Percentiles rank a stretch among this genome's conserved stretches.
Evolutionary conservation across 768 basidiomycete genomes (phyloP).

Genomic region (Cyclocybe aegerita): DNA sequence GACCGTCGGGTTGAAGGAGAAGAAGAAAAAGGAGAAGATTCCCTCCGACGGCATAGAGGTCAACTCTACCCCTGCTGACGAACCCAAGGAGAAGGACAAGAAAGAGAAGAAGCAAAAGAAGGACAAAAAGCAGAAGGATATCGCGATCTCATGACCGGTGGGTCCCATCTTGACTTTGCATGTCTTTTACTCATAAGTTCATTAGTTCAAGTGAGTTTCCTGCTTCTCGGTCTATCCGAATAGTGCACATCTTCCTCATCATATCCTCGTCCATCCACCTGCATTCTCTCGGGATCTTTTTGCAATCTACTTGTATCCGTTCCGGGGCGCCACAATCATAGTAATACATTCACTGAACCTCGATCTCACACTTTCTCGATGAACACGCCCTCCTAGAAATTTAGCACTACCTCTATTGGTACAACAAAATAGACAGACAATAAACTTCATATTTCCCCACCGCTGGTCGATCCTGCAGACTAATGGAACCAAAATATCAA

Average conservation of each 20-base stretch:
- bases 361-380: no score
- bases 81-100: slow-evolving; percentile 15
- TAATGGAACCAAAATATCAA: background rate
- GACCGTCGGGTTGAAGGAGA: slow-evolving; percentile 14
- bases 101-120: slow-evolving; percentile 19
- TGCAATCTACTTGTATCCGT: no score
- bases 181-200: background rate
- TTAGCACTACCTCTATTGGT: no score
- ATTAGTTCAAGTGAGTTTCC: background rate
- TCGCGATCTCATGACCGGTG: slow-evolving; percentile 13
- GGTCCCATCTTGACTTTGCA: background rate
- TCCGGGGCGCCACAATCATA: no score
- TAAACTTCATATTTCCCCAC: no score
- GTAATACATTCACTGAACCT: no score
- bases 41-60: slow-evolving; percentile 8
- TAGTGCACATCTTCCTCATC: background rate
- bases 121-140: slow-evolving; percentile 12
- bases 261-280: background rate
- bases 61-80: slow-evolving; percentile 11
- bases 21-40: slow-evolving; percentile 14
- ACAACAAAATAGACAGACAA: no score
- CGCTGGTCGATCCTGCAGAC: slow-evolving; percentile 1
- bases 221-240: slow-evolving; percentile 1
- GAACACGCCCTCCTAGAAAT: no score
- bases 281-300: no score